These are phyloP conservation scores for Myrica gale DNA, from an alignment of 306 rosid species.

Conservation along the genomic window DNA sequence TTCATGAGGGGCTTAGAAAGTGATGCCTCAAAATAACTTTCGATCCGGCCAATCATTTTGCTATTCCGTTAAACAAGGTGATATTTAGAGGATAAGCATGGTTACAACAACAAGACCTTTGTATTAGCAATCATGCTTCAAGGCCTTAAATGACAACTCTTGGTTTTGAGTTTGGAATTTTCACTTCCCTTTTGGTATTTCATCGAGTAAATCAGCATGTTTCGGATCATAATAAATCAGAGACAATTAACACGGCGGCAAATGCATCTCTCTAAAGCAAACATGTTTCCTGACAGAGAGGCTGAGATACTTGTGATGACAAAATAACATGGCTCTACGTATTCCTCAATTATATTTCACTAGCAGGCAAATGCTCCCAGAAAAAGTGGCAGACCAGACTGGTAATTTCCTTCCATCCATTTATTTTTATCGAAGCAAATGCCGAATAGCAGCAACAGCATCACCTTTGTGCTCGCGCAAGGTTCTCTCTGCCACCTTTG, in stretches of 20 bases:
- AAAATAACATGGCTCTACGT: background rate
- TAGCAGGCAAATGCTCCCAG: background rate
- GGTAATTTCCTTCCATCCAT: slow-evolving; percentile 5
- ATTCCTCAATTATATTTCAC: background rate
- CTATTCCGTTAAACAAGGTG: background rate
- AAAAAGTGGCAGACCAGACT: background rate
- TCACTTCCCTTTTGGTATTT: background rate
- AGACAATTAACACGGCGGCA: background rate
- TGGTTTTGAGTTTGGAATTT: background rate
- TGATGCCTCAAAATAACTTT: too few species aligned
- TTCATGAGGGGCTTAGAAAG: too few species aligned
- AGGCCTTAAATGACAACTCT: background rate
- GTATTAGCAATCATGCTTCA: background rate
- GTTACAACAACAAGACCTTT: background rate
- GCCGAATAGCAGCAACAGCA: slow-evolving; percentile 90
- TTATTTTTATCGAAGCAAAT: slow-evolving; percentile 52
- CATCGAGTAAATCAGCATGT: background rate
- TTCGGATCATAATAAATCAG: background rate
- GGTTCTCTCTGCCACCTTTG: slow-evolving; percentile 90
- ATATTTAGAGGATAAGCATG: background rate
- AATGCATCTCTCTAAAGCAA: background rate
- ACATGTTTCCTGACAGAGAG: background rate
- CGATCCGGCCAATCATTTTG: background rate
- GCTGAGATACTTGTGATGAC: background rate
- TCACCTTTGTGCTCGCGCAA: slow-evolving; percentile 95